Evolutionary conservation across 2,329 filamentous ascomycete species (phyloP).

Genomic region (Aureobasidium sp.): DNA sequence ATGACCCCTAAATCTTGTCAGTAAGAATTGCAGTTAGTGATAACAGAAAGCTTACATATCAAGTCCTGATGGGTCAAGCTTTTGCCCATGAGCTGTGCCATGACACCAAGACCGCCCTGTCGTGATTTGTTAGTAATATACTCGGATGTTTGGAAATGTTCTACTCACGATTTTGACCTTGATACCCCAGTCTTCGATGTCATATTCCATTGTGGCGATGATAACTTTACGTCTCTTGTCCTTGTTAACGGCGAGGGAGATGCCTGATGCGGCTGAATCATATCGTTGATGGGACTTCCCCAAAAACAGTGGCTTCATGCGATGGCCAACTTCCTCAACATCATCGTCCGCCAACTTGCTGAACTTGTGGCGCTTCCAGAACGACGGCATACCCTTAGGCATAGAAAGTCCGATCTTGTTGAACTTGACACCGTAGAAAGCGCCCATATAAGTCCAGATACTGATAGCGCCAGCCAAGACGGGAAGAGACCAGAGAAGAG

Average conservation of each 20-base stretch:
- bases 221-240: constrained; percentile 46
- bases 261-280: neutral
- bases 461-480: constrained; percentile 41
- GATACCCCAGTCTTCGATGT: constrained; percentile 58
- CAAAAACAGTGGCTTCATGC: constrained; percentile 26
- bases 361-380: constrained; percentile 27
- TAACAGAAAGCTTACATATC: constrained; percentile 34
- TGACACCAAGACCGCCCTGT: constrained; percentile 56
- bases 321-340: constrained; percentile 25
- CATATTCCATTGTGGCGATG: constrained; percentile 39
- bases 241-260: neutral
- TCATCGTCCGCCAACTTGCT: constrained; percentile 20
- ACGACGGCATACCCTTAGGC: constrained; percentile 32
- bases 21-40: neutral
- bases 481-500: constrained; percentile 48
- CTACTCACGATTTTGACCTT: constrained; percentile 54
- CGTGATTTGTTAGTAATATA: neutral
- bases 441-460: constrained; percentile 51
- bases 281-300: constrained; percentile 19
- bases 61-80: constrained; percentile 56
- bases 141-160: neutral
- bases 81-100: constrained; percentile 62
- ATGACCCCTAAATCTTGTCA: constrained; percentile 28
- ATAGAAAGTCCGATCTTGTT: constrained; percentile 47
- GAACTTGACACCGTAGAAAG: constrained; percentile 57